Evolutionary conservation across 768 basidiomycete genomes (phyloP).

Genomic region (Lactarius hatsudake): DNA sequence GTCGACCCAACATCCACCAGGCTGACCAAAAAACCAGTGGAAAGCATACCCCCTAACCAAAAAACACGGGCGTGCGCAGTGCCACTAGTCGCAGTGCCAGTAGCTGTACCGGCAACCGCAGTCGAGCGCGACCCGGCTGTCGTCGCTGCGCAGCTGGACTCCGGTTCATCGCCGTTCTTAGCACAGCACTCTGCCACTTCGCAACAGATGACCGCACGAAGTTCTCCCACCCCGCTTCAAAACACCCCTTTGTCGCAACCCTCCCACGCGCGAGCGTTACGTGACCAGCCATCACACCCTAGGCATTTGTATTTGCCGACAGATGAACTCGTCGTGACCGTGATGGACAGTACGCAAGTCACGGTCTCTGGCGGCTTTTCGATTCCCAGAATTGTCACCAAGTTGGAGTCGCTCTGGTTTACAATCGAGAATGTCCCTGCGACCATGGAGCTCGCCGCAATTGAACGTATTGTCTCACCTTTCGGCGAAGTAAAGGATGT

Average conservation of each 20-base stretch:
- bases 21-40: background rate
- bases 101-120: background rate
- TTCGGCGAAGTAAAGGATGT: constrained; percentile 50
- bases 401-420: constrained; percentile 67
- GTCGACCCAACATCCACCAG: background rate
- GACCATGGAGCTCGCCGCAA: constrained; percentile 33
- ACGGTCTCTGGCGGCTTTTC: constrained; percentile 60
- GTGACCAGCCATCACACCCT: background rate
- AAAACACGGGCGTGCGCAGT: background rate
- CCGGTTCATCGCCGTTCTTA: background rate
- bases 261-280: background rate
- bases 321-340: constrained; percentile 31
- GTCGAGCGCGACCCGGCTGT: constrained; percentile 4
- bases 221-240: background rate
- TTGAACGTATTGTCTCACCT: constrained; percentile 41
- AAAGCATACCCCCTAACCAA: background rate
- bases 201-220: background rate
- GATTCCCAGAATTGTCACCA: constrained; percentile 55
- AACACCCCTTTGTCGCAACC: background rate
- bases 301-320: background rate
- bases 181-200: background rate
- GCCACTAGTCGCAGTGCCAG: background rate
- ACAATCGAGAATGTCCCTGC: constrained; percentile 50
- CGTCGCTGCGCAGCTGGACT: background rate
- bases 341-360: constrained; percentile 56